phyloP scores from a whole-genome alignment of 495 filamentous ascomycete species.

The Penicillium paradoxum region DNA sequence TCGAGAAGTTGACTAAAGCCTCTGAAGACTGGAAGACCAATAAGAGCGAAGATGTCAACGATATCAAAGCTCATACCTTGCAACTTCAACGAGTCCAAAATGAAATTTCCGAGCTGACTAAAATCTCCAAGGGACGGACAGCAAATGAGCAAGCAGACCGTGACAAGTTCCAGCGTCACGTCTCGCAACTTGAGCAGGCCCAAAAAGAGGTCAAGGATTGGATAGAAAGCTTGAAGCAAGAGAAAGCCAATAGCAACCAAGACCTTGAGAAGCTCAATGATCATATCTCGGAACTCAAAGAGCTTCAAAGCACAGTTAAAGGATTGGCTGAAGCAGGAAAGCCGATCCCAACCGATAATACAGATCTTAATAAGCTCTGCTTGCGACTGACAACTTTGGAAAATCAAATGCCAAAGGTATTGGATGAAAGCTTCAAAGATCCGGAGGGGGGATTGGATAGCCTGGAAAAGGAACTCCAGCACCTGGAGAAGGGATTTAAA shows the following conservation, averaged over 20 bases:
- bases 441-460: neutral
- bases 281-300: neutral
- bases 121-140: neutral
- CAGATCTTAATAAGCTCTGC: neutral
- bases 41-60: neutral
- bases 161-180: neutral
- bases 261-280: neutral
- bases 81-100: neutral
- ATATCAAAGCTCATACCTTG: neutral
- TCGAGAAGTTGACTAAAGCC: neutral
- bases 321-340: neutral
- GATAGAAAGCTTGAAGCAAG: neutral
- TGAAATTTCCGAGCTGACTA: neutral
- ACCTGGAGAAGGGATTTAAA: neutral
- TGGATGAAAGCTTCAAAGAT: neutral
- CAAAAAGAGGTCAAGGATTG: neutral
- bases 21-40: neutral
- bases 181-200: neutral
- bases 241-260: neutral
- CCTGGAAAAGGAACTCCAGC: neutral
- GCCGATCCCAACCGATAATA: neutral
- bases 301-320: neutral
- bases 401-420: neutral
- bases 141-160: neutral
- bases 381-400: neutral